Conservation (phyloP, 805 yeast species). For the Hanseniaspora vineae region DNA sequence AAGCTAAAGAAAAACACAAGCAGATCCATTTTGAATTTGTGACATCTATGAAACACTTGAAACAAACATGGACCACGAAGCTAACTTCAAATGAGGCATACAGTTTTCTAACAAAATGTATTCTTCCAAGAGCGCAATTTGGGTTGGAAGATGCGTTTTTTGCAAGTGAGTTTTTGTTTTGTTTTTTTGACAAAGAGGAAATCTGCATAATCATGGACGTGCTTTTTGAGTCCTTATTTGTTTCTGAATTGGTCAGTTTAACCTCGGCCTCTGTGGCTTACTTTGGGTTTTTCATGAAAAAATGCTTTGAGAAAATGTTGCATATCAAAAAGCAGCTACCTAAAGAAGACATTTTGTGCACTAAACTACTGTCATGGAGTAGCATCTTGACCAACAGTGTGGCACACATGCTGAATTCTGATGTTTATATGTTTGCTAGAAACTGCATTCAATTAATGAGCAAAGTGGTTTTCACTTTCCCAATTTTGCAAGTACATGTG, state of each 20-base stretch:
- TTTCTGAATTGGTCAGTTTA: conserved; percentile 48
- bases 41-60: conserved; percentile 3
- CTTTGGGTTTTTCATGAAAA: conserved; percentile 59
- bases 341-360: conserved; percentile 21
- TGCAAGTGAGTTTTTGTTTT: conserved; percentile 46
- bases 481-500: conserved; percentile 56
- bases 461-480: conserved; percentile 48
- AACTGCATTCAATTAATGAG: conserved; percentile 71
- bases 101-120: conserved; percentile 45
- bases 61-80: conserved; percentile 14
- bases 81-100: conserved; percentile 13
- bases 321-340: conserved; percentile 24
- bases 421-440: conserved; percentile 56
- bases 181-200: conserved; percentile 31
- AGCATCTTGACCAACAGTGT: conserved; percentile 23
- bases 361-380: conserved; percentile 42
- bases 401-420: not conserved
- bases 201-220: conserved; percentile 30
- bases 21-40: not conserved
- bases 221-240: conserved; percentile 30
- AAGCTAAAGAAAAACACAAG: not conserved
- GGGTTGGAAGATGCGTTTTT: conserved; percentile 77
- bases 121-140: conserved; percentile 64
- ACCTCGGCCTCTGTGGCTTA: conserved; percentile 75
- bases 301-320: conserved; percentile 36